A percentile compares a stretch with the other conserved stretches of the same genome.
These are phyloP conservation scores for Fusarium ambrosium DNA, from an alignment of 2,329 filamentous ascomycete genomes.

Conservation along the genomic window DNA sequence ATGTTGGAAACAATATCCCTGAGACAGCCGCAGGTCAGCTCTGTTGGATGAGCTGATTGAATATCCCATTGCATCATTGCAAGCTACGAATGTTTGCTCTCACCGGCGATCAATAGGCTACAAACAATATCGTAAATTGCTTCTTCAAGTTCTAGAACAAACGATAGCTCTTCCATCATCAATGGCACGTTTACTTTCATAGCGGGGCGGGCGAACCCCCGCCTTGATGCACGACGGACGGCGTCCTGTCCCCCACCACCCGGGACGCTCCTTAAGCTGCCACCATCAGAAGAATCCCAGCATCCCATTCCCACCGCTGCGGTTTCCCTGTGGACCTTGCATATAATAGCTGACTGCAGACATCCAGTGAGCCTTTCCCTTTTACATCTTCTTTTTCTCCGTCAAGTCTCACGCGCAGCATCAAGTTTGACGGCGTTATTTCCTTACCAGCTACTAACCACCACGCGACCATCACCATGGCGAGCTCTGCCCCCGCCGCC, in stretches of 20 bases:
- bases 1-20: neutral
- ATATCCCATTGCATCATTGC: neutral
- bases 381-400: neutral
- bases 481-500: slow-evolving; percentile 68
- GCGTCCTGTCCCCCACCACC: slow-evolving; percentile 32
- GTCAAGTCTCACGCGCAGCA: neutral
- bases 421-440: neutral
- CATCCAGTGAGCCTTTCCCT: neutral
- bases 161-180: neutral
- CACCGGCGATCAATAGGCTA: neutral
- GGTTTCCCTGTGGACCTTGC: slow-evolving; percentile 9
- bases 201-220: slow-evolving; percentile 10
- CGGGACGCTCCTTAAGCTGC: slow-evolving; percentile 7
- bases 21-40: neutral
- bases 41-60: neutral
- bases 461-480: slow-evolving; percentile 30
- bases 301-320: slow-evolving; percentile 22
- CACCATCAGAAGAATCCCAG: slow-evolving; percentile 18
- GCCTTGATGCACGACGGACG: slow-evolving; percentile 1
- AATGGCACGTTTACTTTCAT: slow-evolving; percentile 8
- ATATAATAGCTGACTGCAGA: slow-evolving; percentile 4
- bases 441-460: neutral
- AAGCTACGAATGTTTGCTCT: neutral
- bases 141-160: slow-evolving; percentile 4
- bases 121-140: slow-evolving; percentile 3